These are phyloP conservation scores for Claviceps cyperi DNA, from an alignment of 2,329 filamentous ascomycete genomes.

Conservation along the genomic window DNA sequence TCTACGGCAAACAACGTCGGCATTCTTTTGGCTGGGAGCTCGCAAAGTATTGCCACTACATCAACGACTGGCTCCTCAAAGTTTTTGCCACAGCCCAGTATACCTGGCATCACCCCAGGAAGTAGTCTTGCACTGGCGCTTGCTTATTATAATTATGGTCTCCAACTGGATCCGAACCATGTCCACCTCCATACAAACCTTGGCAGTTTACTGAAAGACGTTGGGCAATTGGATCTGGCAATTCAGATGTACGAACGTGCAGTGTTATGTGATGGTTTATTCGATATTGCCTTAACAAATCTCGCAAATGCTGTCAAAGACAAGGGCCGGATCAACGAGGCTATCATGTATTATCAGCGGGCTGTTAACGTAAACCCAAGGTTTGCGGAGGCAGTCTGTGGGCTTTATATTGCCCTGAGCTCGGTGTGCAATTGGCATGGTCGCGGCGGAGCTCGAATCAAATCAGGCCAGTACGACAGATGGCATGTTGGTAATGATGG, in stretches of 20 bases:
- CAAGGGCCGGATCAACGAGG: constrained; percentile 80
- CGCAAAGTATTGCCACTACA: constrained; percentile 42
- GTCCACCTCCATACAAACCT: constrained; percentile 95
- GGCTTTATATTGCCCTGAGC: constrained; percentile 84
- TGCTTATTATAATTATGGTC: constrained; percentile 88
- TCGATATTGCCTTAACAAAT: constrained; percentile 94
- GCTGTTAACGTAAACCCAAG: constrained; percentile 86
- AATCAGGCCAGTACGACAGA: constrained; percentile 60
- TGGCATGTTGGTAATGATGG: constrained; percentile 87
- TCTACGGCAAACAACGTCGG: constrained; percentile 98
- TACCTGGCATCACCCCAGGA: constrained; percentile 70
- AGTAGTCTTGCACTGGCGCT: constrained; percentile 80
- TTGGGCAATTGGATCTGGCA: constrained; percentile 78
- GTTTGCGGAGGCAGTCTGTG: constrained; percentile 94
- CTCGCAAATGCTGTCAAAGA: constrained; percentile 97
- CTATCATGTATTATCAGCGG: constrained; percentile 80
- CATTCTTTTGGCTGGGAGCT: constrained; percentile 87
- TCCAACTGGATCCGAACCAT: constrained; percentile 74
- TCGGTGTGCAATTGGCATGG: constrained; percentile 93
- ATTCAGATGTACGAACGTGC: constrained; percentile 97
- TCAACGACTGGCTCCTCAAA: constrained; percentile 6
- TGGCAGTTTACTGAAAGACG: constrained; percentile 88
- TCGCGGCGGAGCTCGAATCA: constrained; percentile 70
- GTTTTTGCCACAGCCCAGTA: constrained; percentile 21
- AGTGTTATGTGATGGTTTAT: constrained; percentile 80